Evolutionary conservation across 2,329 filamentous ascomycete genomes (phyloP).

Genomic region (Cadophora sp.): DNA sequence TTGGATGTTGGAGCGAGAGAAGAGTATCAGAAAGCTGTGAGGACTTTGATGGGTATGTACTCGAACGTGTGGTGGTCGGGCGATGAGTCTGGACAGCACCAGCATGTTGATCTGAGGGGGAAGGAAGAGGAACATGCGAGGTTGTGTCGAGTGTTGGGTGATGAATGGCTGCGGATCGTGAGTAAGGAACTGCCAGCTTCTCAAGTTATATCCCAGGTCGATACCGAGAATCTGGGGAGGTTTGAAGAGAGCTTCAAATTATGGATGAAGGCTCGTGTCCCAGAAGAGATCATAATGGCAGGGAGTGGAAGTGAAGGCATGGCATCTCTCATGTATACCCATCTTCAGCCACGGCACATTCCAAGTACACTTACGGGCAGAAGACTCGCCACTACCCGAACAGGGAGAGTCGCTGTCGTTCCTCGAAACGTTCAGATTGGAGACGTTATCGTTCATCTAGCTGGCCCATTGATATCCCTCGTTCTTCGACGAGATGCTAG

Average conservation of each 20-base stretch:
- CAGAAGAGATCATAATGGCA: conserved; percentile 7
- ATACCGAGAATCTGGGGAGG: background rate
- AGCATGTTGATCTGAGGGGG: conserved; percentile 18
- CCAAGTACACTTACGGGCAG: conserved; percentile 9
- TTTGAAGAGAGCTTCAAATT: background rate
- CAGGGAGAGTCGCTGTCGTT: conserved; percentile 3
- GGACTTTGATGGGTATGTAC: background rate
- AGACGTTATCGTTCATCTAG: conserved; percentile 21
- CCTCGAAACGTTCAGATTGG: conserved; percentile 10
- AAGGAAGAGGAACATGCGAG: conserved; percentile 18
- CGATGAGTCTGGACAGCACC: conserved; percentile 22
- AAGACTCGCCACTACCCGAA: background rate
- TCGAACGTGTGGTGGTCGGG: conserved; percentile 21
- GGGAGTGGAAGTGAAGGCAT: conserved; percentile 16
- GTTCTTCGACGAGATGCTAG: conserved; percentile 7
- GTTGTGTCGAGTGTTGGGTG: background rate
- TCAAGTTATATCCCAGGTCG: background rate
- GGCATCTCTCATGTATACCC: conserved; percentile 12
- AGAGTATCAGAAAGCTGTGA: background rate
- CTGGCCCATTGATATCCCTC: conserved; percentile 8
- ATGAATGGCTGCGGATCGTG: conserved; percentile 4
- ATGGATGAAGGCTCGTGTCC: conserved; percentile 7
- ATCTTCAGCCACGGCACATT: background rate
- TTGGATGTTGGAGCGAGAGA: background rate
- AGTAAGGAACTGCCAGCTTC: background rate